phyloP scores from a whole-genome alignment of 2,329 filamentous ascomycete species.

The Epicoccum nigrum region DNA sequence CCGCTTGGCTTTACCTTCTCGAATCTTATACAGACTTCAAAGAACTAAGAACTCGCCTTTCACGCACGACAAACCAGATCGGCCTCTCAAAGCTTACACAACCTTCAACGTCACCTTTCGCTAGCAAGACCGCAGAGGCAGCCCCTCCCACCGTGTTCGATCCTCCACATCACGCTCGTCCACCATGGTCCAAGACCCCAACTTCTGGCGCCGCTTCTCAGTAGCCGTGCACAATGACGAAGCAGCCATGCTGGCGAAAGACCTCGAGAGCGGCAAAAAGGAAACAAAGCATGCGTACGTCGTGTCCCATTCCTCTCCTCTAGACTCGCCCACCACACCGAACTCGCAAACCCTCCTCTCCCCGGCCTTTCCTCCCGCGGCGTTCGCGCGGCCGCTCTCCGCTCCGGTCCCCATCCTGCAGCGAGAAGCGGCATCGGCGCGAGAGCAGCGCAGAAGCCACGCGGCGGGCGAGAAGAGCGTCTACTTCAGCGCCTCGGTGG shows the following conservation, averaged over 20 bases:
- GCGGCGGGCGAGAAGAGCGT: no score
- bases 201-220: slow-evolving; percentile 67
- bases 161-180: neutral
- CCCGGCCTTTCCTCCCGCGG: slow-evolving; percentile 16
- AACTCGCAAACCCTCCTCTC: slow-evolving; percentile 27
- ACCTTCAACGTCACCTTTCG: neutral
- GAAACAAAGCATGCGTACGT: slow-evolving; percentile 50
- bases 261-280: slow-evolving; percentile 13
- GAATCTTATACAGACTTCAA: neutral
- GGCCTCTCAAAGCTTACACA: neutral
- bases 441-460: neutral
- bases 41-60: no score
- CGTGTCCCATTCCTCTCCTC: slow-evolving; percentile 20
- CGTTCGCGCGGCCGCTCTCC: slow-evolving; percentile 6
- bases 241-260: slow-evolving; percentile 39
- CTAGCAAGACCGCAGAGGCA: neutral
- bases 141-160: neutral
- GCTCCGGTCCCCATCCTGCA: neutral
- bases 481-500: no score
- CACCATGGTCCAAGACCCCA: slow-evolving; percentile 62
- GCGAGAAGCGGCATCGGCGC: neutral
- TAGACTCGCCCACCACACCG: slow-evolving; percentile 25
- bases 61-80: neutral
- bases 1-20: slow-evolving; percentile 10
- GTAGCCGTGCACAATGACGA: slow-evolving; percentile 63